Evolutionary conservation across 2,329 filamentous ascomycete species (phyloP), one percentile per base, ranked within the genome.

Genomic region (Aspergillus calidoustus): DNA sequence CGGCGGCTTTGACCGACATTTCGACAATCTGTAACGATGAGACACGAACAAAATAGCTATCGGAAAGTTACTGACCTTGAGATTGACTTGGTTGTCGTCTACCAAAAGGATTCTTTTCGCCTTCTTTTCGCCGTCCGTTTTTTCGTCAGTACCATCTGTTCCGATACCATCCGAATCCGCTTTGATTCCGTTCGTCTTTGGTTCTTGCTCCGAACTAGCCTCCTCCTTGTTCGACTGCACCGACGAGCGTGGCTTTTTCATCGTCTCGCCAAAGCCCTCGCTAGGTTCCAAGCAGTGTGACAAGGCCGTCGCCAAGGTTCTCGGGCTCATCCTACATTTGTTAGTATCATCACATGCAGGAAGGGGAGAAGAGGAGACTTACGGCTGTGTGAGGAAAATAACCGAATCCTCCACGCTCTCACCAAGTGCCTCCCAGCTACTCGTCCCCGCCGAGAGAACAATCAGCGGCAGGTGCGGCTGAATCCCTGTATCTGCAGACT

Each of bases 231-330:
- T 28, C 6, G 25, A 4, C 25, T 28, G 25, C 25, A 28, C 25
- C 6, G 25, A 7, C 25, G 6, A 7, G 4, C 6, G 25, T 7
- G 31, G 13, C 31, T 38, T 38, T 4, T 38, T 38, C 31, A 3
- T 38, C 31, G 31, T 38, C 31, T 38, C 8, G 9, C 31, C 13
- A 3, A 38, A 38, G 13, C 9, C 64, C 61, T 7, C 65, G 64
- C 8, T 69, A 64, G 15, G 41, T 61, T 30, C 62, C 60, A n/a
- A 63, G 49, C 71, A 72, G 7, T 68, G 51, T 11, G 63, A 55
- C 8, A 77, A 55, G 2, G 74, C 72, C 9, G 67, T 71, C 8
- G 66, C 65, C 15, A 69, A 41, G 2, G 64, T 68, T 43, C 65
- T 69, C 1, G 68, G 68, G 30, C 68, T 65, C 60, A 69, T 66